Conservation (phyloP, 2,329 filamentous ascomycete genomes). For the Rosellinia necatrix region DNA sequence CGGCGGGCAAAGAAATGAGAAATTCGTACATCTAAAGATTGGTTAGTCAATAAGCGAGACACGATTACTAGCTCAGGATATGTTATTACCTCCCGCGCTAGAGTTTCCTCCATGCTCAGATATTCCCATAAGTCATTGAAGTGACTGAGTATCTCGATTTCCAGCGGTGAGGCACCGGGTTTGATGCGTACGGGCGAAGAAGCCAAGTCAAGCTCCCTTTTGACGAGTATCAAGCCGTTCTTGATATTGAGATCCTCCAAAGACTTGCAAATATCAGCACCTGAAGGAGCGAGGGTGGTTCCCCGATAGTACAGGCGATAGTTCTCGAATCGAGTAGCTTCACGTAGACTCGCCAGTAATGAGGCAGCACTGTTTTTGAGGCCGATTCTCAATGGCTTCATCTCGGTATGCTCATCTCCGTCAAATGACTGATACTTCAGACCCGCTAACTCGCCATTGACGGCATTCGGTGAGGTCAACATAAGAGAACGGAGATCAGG, state of each 20-base stretch:
- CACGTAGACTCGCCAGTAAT: slow-evolving; percentile 67
- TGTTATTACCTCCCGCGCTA: slow-evolving; percentile 68
- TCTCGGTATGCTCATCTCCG: slow-evolving; percentile 60
- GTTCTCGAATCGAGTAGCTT: slow-evolving; percentile 75
- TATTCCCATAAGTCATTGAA: slow-evolving; percentile 85
- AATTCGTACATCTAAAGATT: slow-evolving; percentile 67
- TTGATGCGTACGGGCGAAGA: slow-evolving; percentile 51
- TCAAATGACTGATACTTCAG: slow-evolving; percentile 78
- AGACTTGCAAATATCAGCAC: slow-evolving; percentile 63
- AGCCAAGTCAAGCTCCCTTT: slow-evolving; percentile 56
- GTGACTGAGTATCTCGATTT: slow-evolving; percentile 78
- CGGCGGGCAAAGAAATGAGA: slow-evolving; percentile 70
- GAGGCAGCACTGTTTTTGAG: slow-evolving; percentile 72
- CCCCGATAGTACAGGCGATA: slow-evolving; percentile 76
- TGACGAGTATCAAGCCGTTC: slow-evolving; percentile 69
- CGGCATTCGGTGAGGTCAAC: slow-evolving; percentile 53
- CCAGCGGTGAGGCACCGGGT: slow-evolving; percentile 64
- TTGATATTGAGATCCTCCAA: slow-evolving; percentile 70
- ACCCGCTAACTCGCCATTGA: slow-evolving; percentile 67
- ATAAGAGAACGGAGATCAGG: slow-evolving; percentile 62
- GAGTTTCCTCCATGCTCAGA: slow-evolving; percentile 71
- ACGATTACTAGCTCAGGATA: background rate
- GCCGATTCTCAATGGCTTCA: slow-evolving; percentile 68
- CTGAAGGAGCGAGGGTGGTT: slow-evolving; percentile 64
- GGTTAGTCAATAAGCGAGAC: slow-evolving; percentile 9